Base-by-base conservation (phyloP, 2,329 filamentous ascomycete species). In the Epichloe coenophiala region DNA sequence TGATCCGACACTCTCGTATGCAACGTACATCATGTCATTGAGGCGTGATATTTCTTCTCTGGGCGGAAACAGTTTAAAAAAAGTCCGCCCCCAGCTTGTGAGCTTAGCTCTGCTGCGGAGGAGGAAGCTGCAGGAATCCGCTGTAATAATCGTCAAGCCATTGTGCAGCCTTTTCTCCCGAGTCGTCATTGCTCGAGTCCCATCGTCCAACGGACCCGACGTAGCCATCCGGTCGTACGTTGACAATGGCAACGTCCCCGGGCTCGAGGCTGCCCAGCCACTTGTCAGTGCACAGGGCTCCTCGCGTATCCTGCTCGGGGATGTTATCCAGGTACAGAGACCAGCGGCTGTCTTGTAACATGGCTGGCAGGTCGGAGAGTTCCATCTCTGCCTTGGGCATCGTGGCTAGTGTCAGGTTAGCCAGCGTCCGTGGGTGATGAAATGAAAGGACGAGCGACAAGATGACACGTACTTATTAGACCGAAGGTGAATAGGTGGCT, bases 171-270 rank as follows among this genome's bases (percentile, higher is more conserved):
- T 73, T 68, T 41, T 71, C 63, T 41, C 76, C 76, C 5, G 74
- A 65, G 41, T 73, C 72, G 50, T 76, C 74, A 31, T 74, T 60
- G 56, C 68, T 70, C 36, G 72, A 70, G 59, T 76, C 73, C 73
- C 74, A 77, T 40, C 73, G 66, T 43, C 73, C 69, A 23, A 86
- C 65, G n/a, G 74, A 79, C 1, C 84, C 84, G 4, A 88, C 78
- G 61, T 88, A 88, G 11, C 84, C 84, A 63, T 88, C 84, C 0
- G 84, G 84, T 5, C 84, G 73, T 2, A 88, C 80, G 57, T 84
- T 82, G 40, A 83, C 70, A 40, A 88, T 75, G 4, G 77, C 80
- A 5, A 84, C 75, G 56, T 84, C 76, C 9, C 73, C 69, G 1
- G 71, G 68, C 0, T 67, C 68, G 3, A 86, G 66, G 44, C 70